Evolutionary conservation across 2,329 filamentous ascomycete genomes (phyloP).

Genomic region (Lecanoromycetidae sp.): DNA sequence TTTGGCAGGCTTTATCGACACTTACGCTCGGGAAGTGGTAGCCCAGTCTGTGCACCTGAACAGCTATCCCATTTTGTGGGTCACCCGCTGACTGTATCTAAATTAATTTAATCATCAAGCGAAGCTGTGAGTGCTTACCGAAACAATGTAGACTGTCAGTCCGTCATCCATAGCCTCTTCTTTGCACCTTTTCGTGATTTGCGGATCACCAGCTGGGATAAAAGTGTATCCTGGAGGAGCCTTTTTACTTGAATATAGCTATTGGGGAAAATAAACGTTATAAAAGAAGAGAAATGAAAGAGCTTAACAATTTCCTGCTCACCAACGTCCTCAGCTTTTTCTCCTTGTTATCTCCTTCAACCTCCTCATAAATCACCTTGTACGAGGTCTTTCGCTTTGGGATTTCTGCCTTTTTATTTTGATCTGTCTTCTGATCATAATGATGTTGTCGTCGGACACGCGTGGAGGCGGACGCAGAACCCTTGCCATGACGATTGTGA

Average conservation of each 20-base stretch:
- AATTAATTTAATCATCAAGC: conserved; percentile 14
- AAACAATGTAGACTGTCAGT: conserved; percentile 45
- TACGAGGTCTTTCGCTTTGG: conserved; percentile 33
- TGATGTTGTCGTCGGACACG: no score
- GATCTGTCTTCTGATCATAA: no score
- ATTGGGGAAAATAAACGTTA: conserved; percentile 23
- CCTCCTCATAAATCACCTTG: conserved; percentile 46
- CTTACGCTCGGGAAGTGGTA: conserved; percentile 52
- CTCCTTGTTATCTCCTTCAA: conserved; percentile 49
- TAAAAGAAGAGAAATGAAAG: conserved; percentile 11
- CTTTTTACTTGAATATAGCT: conserved; percentile 45
- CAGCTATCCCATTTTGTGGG: conserved; percentile 41
- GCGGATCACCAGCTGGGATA: conserved; percentile 47
- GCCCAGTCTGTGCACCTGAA: conserved; percentile 50
- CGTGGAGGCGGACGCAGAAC: conserved; percentile 12
- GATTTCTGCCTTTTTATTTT: conserved; percentile 9
- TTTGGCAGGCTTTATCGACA: conserved; percentile 44
- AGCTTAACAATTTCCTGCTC: conserved; percentile 22
- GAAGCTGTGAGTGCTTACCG: conserved; percentile 35
- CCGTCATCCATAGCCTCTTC: conserved; percentile 45
- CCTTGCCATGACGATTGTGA: conserved; percentile 6
- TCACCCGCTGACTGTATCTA: conserved; percentile 37
- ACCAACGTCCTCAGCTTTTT: conserved; percentile 45
- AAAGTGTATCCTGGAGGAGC: conserved; percentile 50
- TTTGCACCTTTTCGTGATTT: conserved; percentile 48